Conservation (phyloP, 495 filamentous ascomycete genomes). For the Parathielavia appendiculata region DNA sequence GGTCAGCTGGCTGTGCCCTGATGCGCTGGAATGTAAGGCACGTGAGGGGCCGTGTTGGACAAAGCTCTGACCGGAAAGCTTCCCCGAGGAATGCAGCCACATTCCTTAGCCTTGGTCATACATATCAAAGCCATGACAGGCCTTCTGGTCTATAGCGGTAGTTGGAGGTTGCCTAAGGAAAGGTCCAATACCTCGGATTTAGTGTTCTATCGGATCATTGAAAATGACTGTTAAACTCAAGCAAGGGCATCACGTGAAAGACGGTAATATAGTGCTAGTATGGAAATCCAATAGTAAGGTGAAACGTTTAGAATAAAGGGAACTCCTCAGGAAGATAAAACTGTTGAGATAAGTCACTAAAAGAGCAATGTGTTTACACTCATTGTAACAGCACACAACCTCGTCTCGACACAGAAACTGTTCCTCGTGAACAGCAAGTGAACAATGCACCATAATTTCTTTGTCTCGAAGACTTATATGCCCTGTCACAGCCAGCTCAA, state of each 20-base stretch:
- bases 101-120: not conserved
- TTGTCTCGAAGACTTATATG: not conserved
- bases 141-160: not conserved
- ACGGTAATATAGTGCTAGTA: too few species aligned
- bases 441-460: not conserved
- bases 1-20: not conserved
- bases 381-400: not conserved
- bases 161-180: not conserved
- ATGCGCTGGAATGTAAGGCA: not conserved
- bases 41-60: not conserved
- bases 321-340: too few species aligned
- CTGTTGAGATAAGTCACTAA: too few species aligned
- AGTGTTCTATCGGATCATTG: too few species aligned
- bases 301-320: too few species aligned
- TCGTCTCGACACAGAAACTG: not conserved
- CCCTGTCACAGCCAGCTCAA: not conserved
- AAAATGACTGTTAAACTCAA: too few species aligned
- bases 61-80: not conserved
- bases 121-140: too few species aligned
- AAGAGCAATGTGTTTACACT: too few species aligned
- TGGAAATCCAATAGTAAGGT: too few species aligned
- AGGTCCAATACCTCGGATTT: not conserved
- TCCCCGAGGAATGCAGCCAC: not conserved
- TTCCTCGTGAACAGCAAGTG: not conserved
- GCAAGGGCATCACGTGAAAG: too few species aligned